Percentiles rank a stretch among this genome's conserved stretches.
phyloP scores from a whole-genome alignment of 176 grass and related monocot genomes.

The Pontederia paniculata region DNA sequence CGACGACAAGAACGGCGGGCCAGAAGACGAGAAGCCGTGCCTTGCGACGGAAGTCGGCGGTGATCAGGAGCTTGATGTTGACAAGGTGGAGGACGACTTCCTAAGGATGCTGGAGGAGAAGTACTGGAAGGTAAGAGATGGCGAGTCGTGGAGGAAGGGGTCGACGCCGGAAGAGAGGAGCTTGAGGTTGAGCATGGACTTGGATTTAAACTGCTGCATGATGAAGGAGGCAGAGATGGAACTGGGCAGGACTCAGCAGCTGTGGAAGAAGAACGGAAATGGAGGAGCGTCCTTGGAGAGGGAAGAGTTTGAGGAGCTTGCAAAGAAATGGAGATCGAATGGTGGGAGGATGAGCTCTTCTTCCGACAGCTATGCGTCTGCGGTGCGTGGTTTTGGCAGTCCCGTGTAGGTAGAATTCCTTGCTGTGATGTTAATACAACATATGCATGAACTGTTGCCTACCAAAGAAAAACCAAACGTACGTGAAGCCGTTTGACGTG shows the following conservation, averaged over 20 bases:
- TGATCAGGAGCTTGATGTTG: constrained; percentile 38
- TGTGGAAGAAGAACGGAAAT: constrained; percentile 62
- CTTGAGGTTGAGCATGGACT: constrained; percentile 44
- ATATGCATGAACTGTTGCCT: too few relatives aligned
- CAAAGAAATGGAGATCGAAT: constrained; percentile 42
- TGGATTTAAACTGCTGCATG: constrained; percentile 39
- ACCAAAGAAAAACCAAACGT: too few relatives aligned
- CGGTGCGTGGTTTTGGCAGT: constrained; percentile 52
- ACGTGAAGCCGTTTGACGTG: too few relatives aligned
- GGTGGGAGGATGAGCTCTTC: constrained; percentile 2
- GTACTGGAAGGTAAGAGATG: constrained; percentile 39
- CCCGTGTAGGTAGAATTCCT: constrained; percentile 20
- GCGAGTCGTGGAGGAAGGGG: constrained; percentile 43
- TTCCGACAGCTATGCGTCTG: constrained; percentile 22
- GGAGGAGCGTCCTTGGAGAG: constrained; percentile 64
- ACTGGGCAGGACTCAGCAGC: constrained; percentile 56
- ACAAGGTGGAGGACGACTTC: constrained; percentile 83
- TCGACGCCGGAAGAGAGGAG: constrained; percentile 39
- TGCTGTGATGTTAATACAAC: background rate
- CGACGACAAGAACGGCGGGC: constrained; percentile 14
- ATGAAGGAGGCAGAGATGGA: constrained; percentile 79
- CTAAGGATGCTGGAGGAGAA: constrained; percentile 67
- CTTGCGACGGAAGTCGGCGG: constrained; percentile 52
- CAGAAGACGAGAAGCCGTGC: constrained; percentile 72
- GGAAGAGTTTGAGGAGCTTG: constrained; percentile 74